phyloP scores from a whole-genome alignment of 495 filamentous ascomycete genomes.

The Neurospora tetraspora region DNA sequence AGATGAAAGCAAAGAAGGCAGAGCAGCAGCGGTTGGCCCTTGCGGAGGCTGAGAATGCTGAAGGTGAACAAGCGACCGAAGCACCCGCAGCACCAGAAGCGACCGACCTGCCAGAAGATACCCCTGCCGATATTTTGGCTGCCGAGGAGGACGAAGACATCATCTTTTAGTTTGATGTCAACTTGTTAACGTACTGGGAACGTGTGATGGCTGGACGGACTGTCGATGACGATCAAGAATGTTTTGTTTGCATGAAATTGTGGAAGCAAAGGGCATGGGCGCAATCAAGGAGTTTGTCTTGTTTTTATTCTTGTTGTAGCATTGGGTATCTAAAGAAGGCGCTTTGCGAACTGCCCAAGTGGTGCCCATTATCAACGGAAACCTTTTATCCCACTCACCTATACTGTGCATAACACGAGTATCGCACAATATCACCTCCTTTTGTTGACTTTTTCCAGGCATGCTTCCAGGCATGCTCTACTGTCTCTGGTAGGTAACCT shows the following conservation, averaged over 20 bases:
- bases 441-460: background rate
- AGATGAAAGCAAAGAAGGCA: conserved; percentile 53
- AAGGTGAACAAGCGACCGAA: background rate
- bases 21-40: conserved; percentile 17
- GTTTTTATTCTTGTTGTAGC: conserved; percentile 3
- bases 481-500: conserved; percentile 90
- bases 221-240: background rate
- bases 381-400: background rate
- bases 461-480: conserved; percentile 22
- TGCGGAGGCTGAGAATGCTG: background rate
- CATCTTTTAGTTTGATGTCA: conserved; percentile 59
- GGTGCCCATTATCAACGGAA: background rate
- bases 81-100: background rate
- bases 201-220: background rate
- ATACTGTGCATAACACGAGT: background rate
- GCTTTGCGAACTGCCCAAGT: background rate
- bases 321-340: conserved; percentile 11
- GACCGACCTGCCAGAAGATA: background rate
- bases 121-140: conserved; percentile 59
- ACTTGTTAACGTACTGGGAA: background rate
- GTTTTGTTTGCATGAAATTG: conserved; percentile 1
- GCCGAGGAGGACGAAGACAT: conserved; percentile 88
- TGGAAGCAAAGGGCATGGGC: conserved; percentile 7
- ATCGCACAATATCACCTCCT: background rate
- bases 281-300: conserved; percentile 13